A percentile compares a stretch with the other conserved stretches of the same genome.
Evolutionary conservation across 768 basidiomycete genomes (phyloP).

Genomic region (Xerocomellus intermedius): DNA sequence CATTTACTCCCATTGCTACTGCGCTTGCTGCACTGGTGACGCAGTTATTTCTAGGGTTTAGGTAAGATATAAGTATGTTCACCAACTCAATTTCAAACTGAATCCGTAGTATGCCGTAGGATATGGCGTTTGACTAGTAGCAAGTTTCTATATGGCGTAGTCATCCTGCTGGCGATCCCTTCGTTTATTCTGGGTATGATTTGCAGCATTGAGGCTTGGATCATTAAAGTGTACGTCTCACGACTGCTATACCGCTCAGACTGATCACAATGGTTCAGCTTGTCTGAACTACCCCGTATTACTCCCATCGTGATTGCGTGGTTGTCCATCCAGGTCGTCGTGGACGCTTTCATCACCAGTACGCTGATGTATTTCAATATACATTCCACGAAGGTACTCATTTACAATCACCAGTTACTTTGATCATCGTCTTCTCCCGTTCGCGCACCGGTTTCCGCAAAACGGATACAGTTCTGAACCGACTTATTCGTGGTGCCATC

Average conservation of each 20-base stretch:
- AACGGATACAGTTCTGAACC: not conserved
- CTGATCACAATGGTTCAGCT: not conserved
- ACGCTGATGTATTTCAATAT: no score
- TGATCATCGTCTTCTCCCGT: not conserved
- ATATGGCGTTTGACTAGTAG: no score
- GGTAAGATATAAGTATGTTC: conserved; percentile 31
- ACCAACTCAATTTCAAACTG: not conserved
- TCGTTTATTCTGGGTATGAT: conserved; percentile 45
- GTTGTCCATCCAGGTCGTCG: no score
- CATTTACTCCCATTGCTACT: conserved; percentile 49
- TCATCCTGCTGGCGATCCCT: conserved; percentile 35
- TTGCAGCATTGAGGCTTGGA: conserved; percentile 43
- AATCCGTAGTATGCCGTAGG: not conserved
- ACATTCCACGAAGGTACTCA: no score
- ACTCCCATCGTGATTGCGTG: no score
- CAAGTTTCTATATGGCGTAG: conserved; percentile 29
- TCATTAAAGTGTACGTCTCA: conserved; percentile 39
- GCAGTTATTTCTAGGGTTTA: conserved; percentile 46
- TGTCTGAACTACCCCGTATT: no score
- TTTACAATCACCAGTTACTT: not conserved
- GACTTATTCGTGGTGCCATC: not conserved
- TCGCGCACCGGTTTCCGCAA: not conserved
- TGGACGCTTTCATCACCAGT: no score
- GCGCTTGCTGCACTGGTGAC: conserved; percentile 49
- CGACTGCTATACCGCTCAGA: not conserved